These are phyloP conservation scores for Candida vartiovaarae DNA, from an alignment of 805 yeast species.

Conservation along the genomic window DNA sequence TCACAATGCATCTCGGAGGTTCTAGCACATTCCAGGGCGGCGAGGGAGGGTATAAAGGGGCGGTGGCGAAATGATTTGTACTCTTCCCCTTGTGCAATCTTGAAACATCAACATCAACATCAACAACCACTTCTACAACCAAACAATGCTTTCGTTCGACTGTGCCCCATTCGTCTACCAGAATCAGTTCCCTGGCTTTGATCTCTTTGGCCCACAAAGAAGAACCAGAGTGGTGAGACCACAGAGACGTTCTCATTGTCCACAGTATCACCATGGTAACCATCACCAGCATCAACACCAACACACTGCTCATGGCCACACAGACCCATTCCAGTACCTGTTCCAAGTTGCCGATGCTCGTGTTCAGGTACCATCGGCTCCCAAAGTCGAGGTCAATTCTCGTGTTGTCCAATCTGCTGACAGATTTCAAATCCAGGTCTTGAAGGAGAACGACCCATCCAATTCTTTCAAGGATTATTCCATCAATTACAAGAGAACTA, in stretches of 20 bases:
- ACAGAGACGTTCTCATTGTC: conserved; percentile 1
- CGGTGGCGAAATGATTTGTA: background rate
- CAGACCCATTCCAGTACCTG: background rate
- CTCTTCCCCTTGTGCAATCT: background rate
- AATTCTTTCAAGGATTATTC: conserved; percentile 14
- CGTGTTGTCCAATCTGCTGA: conserved; percentile 4
- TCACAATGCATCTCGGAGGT: background rate
- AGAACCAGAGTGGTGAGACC: background rate
- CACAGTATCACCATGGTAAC: background rate
- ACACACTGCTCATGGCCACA: background rate
- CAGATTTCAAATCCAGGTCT: conserved; percentile 11
- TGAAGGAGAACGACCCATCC: conserved; percentile 10
- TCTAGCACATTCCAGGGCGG: background rate
- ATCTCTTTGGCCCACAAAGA: background rate
- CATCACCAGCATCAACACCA: background rate
- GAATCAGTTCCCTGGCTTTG: background rate
- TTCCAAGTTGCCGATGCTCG: background rate
- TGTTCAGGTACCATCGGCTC: background rate
- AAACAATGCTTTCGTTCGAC: conserved; percentile 9
- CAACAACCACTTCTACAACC: background rate
- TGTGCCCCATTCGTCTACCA: conserved; percentile 3
- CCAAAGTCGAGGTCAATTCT: conserved; percentile 2
- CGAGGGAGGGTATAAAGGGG: background rate
- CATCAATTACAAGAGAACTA: conserved; percentile 8
- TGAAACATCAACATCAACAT: background rate